Evolutionary conservation across 805 yeast species (phyloP).

Genomic region (Sungouiella thailandica): DNA sequence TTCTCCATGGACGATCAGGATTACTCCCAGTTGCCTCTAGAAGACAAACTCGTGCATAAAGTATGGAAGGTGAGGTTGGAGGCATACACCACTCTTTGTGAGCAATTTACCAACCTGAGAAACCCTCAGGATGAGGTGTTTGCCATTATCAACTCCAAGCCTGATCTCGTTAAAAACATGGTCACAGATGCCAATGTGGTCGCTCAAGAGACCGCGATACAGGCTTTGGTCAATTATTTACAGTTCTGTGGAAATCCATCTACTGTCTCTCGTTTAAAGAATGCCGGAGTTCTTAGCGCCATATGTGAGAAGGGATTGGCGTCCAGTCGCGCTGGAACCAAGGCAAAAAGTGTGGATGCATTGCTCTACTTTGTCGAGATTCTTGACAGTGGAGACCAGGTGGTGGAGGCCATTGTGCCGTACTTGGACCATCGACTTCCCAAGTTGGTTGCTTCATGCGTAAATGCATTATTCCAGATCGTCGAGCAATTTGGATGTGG

Average conservation of each 20-base stretch:
- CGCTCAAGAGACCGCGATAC: slow-evolving; percentile 81
- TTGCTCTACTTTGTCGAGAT: slow-evolving; percentile 60
- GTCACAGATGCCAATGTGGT: slow-evolving; percentile 81
- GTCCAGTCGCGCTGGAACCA: slow-evolving; percentile 72
- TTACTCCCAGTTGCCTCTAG: slow-evolving; percentile 56
- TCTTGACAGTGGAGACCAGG: slow-evolving; percentile 54
- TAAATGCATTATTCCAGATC: slow-evolving; percentile 51
- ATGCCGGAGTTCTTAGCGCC: slow-evolving; percentile 37
- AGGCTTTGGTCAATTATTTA: slow-evolving; percentile 49
- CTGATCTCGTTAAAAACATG: slow-evolving; percentile 52
- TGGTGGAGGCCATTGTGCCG: slow-evolving; percentile 64
- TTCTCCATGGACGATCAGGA: slow-evolving; percentile 39
- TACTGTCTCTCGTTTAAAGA: slow-evolving; percentile 37
- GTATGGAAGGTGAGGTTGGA: slow-evolving; percentile 80
- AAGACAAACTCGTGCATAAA: slow-evolving; percentile 47
- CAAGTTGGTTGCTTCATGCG: slow-evolving; percentile 68
- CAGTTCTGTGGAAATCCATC: slow-evolving; percentile 48
- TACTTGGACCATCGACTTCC: slow-evolving; percentile 62
- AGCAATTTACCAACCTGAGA: slow-evolving; percentile 48
- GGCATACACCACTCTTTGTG: slow-evolving; percentile 68
- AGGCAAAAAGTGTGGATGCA: slow-evolving; percentile 57
- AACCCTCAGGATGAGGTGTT: slow-evolving; percentile 55
- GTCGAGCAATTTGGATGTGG: slow-evolving; percentile 60
- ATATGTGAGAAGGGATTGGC: slow-evolving; percentile 80
- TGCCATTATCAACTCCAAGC: slow-evolving; percentile 43